These are phyloP conservation scores for Erodium moschatum DNA, from an alignment of 441 rosid genomes.

Conservation along the genomic window DNA sequence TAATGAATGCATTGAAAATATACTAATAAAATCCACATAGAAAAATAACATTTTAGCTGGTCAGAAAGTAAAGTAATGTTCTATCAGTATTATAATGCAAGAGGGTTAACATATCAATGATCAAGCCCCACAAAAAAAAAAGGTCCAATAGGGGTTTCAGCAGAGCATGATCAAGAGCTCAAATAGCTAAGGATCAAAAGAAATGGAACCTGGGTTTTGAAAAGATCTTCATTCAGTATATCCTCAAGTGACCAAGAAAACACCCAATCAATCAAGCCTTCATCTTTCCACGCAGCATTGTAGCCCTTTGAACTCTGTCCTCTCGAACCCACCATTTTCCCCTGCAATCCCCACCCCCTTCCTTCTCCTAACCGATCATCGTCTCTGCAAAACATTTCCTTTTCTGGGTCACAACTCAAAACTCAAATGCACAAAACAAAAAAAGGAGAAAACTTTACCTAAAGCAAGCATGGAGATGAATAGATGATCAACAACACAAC, in stretches of 20 bases:
- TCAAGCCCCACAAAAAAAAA: not conserved
- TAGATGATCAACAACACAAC: not conserved
- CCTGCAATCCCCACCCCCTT: not conserved
- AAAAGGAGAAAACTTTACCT: not conserved
- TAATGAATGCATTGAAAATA: not conserved
- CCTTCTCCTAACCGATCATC: conserved; percentile 2
- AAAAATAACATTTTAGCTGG: not conserved
- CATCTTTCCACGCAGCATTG: not conserved
- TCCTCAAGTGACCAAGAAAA: conserved; percentile 31
- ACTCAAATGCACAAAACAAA: not conserved
- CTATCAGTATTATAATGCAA: not conserved
- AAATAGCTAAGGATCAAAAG: not conserved
- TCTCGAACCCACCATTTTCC: not conserved
- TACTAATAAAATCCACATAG: not conserved
- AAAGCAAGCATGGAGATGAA: not conserved
- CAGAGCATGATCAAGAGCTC: not conserved
- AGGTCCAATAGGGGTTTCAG: conserved; percentile 4
- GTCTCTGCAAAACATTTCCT: not conserved
- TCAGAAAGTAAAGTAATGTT: not conserved
- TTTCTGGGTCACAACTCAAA: not conserved
- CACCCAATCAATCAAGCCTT: conserved; percentile 15
- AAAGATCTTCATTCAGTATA: conserved; percentile 21
- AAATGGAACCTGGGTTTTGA: conserved; percentile 22
- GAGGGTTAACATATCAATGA: not conserved
- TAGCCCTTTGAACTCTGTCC: not conserved